Evolutionary conservation across 163 green algal species (phyloP).

Genomic region (Coccomyxa subellipsoidea): DNA sequence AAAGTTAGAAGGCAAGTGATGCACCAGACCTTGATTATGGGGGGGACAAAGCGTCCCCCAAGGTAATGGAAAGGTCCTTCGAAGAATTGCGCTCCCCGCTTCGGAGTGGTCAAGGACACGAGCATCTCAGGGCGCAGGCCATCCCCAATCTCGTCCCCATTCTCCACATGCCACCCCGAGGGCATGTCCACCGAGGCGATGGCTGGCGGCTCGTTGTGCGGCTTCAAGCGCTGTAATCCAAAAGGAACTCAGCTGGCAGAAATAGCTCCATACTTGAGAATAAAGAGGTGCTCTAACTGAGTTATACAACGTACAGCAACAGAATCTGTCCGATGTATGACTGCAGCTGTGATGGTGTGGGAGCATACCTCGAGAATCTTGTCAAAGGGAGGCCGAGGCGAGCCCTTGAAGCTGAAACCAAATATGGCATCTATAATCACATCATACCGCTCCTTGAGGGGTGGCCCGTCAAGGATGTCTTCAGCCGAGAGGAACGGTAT

Average conservation of each 20-base stretch:
- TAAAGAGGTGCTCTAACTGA: too few species aligned
- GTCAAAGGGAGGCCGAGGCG: conserved; percentile 89
- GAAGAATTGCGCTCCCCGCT: conserved; percentile 77
- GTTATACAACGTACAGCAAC: too few species aligned
- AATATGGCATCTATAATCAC: conserved; percentile 95
- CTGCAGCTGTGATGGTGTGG: too few species aligned
- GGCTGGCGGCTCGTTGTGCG: conserved; percentile 33
- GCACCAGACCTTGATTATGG: conserved; percentile 50
- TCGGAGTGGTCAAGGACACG: conserved; percentile 93
- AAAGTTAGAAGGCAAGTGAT: too few species aligned
- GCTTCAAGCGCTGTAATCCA: conserved; percentile 38
- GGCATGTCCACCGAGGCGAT: conserved; percentile 91
- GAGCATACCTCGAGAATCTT: conserved; percentile 54
- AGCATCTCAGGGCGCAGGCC: conserved; percentile 85
- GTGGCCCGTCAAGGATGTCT: conserved; percentile 31
- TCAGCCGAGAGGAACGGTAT: conserved; percentile 66
- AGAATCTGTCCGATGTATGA: too few species aligned
- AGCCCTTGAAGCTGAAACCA: conserved; percentile 95
- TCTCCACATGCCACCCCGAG: conserved; percentile 46
- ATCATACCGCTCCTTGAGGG: conserved; percentile 55
- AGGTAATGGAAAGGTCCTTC: conserved; percentile 88
- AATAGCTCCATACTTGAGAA: too few species aligned
- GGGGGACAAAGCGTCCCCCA: conserved; percentile 89
- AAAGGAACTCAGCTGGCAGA: not conserved
- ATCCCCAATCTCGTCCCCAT: conserved; percentile 19